These are phyloP conservation scores for Zopfia rhizophila DNA, from an alignment of 2,329 filamentous ascomycete species.

Conservation along the genomic window DNA sequence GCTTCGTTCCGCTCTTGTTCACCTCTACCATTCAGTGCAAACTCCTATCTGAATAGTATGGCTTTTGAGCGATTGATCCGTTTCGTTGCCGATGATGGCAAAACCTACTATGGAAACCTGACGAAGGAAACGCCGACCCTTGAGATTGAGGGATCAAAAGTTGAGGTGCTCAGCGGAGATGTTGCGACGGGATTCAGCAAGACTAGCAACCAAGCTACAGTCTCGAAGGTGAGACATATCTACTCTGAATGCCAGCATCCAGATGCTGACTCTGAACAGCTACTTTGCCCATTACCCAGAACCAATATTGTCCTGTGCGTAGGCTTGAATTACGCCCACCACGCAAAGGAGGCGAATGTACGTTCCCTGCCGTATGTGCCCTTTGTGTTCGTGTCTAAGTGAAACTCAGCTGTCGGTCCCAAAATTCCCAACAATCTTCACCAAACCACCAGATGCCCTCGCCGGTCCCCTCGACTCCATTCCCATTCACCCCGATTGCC, in stretches of 20 bases:
- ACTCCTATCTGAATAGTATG: conserved; percentile 9
- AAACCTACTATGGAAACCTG: conserved; percentile 44
- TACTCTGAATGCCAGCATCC: not conserved
- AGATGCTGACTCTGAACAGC: conserved; percentile 18
- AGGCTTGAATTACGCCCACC: conserved; percentile 47
- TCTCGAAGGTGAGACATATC: conserved; percentile 32
- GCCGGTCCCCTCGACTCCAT: conserved; percentile 43
- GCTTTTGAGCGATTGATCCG: conserved; percentile 47
- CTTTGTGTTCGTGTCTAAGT: conserved; percentile 1
- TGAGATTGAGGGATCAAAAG: conserved; percentile 43
- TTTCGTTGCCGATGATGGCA: conserved; percentile 42
- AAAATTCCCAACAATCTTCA: conserved; percentile 46
- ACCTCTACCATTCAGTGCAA: not conserved
- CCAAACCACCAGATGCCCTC: conserved; percentile 48
- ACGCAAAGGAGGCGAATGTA: conserved; percentile 47
- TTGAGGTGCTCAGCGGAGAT: conserved; percentile 42
- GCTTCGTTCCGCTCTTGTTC: not conserved
- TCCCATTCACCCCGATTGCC: conserved; percentile 43
- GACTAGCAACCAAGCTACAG: conserved; percentile 35
- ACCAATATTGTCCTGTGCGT: conserved; percentile 47
- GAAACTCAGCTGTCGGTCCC: conserved; percentile 38
- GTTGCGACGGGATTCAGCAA: conserved; percentile 42
- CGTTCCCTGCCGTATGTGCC: conserved; percentile 13
- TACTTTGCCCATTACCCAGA: conserved; percentile 39
- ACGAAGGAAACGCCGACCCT: conserved; percentile 38